Evolutionary conservation across 2,329 filamentous ascomycete species (phyloP), one percentile per base, ranked within the genome.

Genomic region (Verticillium isaacii): DNA sequence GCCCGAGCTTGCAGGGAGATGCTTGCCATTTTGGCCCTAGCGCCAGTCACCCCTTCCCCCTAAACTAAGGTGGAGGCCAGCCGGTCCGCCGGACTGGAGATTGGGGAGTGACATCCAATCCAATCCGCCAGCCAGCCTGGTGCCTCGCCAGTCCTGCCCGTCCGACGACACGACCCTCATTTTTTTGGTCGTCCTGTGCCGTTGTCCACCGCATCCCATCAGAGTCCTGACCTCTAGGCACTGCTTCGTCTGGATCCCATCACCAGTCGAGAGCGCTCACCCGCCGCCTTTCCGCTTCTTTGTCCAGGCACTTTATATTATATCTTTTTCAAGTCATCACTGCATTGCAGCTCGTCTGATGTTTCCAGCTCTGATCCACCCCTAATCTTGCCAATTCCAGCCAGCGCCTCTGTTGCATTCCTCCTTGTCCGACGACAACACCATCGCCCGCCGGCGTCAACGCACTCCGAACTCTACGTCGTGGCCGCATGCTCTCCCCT

Each of bases 31-130:
- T 23, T 19, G 19, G 45, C 45, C 9, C 45, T 52, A 52, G 45
- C 19, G 45, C 45, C 17, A 7, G 45, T 52, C 45, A 41, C 37
- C 37, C 37, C 37, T 41, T 41, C 37, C 37, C 55, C 55, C 55
- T 57, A 57, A 32, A 34, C 55, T n/a, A 12, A 23, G 23, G 55
- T 57, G 29, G 55, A 34, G 55, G 17, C 55, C 55, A 57, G 55
- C 55, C 55, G 55, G 32, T n/a, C 45, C 45, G 45, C 45, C 45
- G 45, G 9, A 19, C 45, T 52, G 45, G 55, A 57, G 55, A 57
- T 57, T 57, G 55, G 55, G 34, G 29, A 57, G 55, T 57, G 55
- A 57, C 55, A 57, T 57, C 55, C 55, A 57, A 57, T 57, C 19
- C 32, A 32, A 32, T 57, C 55, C 55, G 17, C 29, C 17, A 34